Conservation (phyloP, 2,329 filamentous ascomycete genomes). For the Delphinella strobiligena region DNA sequence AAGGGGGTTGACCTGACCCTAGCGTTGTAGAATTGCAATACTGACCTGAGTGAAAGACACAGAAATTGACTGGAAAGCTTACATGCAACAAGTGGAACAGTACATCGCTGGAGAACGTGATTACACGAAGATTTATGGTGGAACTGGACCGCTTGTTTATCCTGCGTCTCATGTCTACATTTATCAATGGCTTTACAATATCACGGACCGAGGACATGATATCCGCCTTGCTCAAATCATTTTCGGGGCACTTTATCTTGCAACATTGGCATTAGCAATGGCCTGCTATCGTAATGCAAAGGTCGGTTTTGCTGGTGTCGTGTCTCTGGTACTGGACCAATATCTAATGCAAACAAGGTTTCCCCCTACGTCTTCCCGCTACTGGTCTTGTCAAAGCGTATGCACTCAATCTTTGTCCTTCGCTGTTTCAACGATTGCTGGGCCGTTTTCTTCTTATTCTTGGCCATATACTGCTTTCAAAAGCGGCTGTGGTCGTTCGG, state of each 20-base stretch:
- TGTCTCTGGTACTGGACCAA: too few species aligned
- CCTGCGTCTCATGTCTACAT: constrained; percentile 89
- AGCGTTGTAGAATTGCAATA: background rate
- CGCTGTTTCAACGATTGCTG: constrained; percentile 95
- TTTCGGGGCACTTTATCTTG: constrained; percentile 70
- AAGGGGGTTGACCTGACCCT: constrained; percentile 11
- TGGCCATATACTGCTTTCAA: constrained; percentile 69
- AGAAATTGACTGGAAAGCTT: constrained; percentile 94
- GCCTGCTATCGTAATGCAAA: constrained; percentile 61
- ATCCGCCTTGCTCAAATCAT: constrained; percentile 72
- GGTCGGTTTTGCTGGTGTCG: background rate
- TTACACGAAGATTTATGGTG: constrained; percentile 74
- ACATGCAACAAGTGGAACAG: constrained; percentile 84
- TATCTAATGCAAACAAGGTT: constrained; percentile 27
- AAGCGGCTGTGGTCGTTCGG: constrained; percentile 61
- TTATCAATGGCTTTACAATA: constrained; percentile 64
- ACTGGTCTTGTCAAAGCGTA: constrained; percentile 75
- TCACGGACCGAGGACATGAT: constrained; percentile 65
- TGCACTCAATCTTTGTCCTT: constrained; percentile 88
- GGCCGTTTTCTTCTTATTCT: constrained; percentile 71
- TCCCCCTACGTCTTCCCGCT: constrained; percentile 82
- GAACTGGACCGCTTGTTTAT: constrained; percentile 88
- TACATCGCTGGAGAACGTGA: constrained; percentile 76
- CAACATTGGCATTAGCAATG: constrained; percentile 64
- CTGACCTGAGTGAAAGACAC: constrained; percentile 47